These are phyloP conservation scores for Thermothelomyces thermophilus DNA, from an alignment of 2,329 filamentous ascomycete genomes.

Conservation along the genomic window DNA sequence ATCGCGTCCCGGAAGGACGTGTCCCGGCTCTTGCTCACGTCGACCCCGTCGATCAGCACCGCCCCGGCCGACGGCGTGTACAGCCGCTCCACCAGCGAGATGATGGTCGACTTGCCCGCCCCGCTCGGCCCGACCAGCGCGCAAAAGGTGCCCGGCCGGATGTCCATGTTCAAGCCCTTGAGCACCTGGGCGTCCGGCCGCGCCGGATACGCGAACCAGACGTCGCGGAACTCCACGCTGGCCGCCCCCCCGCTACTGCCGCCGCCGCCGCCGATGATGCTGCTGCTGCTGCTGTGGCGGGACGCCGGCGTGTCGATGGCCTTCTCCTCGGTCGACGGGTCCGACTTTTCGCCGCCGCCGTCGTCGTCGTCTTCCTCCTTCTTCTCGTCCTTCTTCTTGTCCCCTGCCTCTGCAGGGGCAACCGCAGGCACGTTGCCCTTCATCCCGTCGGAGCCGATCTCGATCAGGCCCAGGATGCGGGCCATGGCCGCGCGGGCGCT, in stretches of 20 bases:
- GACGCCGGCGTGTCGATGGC: not conserved
- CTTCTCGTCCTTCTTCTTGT: too few species aligned
- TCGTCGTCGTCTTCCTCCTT: too few species aligned
- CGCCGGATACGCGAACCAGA: constrained; percentile 57
- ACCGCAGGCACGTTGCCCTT: constrained; percentile 7
- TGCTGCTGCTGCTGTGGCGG: not conserved
- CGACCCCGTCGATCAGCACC: constrained; percentile 45
- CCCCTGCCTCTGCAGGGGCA: not conserved
- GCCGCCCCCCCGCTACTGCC: not conserved
- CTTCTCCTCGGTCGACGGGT: constrained; percentile 10
- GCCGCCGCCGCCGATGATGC: not conserved
- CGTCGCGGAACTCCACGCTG: constrained; percentile 59
- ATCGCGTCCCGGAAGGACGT: constrained; percentile 32
- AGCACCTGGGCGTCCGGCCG: constrained; percentile 48
- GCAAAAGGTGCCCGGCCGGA: constrained; percentile 34
- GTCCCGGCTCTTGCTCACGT: constrained; percentile 25
- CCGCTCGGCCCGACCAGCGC: constrained; percentile 42
- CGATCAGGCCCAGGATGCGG: constrained; percentile 48
- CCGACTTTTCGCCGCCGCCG: not conserved
- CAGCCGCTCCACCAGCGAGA: constrained; percentile 45
- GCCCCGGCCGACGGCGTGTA: constrained; percentile 45
- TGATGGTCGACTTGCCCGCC: constrained; percentile 43
- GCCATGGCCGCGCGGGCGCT: constrained; percentile 58
- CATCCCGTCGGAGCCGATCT: constrained; percentile 33
- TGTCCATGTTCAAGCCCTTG: constrained; percentile 32